Conservation (phyloP, 129 eudicot genomes). For the Flaveria ramosissima region DNA sequence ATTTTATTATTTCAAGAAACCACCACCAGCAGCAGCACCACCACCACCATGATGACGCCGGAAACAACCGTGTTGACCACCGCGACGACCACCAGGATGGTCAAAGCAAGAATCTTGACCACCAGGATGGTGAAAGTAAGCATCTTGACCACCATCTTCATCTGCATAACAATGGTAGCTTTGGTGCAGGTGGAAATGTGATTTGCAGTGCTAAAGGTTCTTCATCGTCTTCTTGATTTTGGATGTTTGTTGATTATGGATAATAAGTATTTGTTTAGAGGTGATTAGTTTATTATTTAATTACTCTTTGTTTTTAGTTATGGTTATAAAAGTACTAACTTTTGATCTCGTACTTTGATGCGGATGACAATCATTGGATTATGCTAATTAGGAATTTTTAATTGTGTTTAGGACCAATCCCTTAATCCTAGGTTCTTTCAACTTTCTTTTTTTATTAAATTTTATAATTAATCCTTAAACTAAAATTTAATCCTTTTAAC, state of each 20-base stretch:
- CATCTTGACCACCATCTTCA: no score
- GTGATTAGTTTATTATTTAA: background rate
- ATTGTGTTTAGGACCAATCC: conserved; percentile 34
- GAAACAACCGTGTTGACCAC: no score
- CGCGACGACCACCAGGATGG: no score
- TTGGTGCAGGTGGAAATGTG: conserved; percentile 27
- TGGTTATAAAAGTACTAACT: background rate
- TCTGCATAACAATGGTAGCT: conserved; percentile 16
- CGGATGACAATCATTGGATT: conserved; percentile 33
- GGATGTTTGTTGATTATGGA: conserved; percentile 1
- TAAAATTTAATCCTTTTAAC: no score
- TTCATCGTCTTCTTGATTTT: conserved; percentile 59
- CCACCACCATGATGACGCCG: no score
- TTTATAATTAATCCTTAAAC: no score
- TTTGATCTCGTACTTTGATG: conserved; percentile 29
- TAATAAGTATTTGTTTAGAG: conserved; percentile 9
- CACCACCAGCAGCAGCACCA: background rate
- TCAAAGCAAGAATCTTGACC: no score
- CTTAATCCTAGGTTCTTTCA: conserved; percentile 19
- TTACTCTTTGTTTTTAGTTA: conserved; percentile 18
- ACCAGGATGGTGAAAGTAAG: no score
- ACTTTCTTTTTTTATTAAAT: background rate
- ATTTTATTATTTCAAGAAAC: conserved; percentile 28
- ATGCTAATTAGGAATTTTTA: conserved; percentile 26
- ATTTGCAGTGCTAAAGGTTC: conserved; percentile 52